Evolutionary conservation across 192 early-diverging fungal genomes (phyloP), one percentile per base, ranked within the genome.

Genomic region (Coemansia sp.): DNA sequence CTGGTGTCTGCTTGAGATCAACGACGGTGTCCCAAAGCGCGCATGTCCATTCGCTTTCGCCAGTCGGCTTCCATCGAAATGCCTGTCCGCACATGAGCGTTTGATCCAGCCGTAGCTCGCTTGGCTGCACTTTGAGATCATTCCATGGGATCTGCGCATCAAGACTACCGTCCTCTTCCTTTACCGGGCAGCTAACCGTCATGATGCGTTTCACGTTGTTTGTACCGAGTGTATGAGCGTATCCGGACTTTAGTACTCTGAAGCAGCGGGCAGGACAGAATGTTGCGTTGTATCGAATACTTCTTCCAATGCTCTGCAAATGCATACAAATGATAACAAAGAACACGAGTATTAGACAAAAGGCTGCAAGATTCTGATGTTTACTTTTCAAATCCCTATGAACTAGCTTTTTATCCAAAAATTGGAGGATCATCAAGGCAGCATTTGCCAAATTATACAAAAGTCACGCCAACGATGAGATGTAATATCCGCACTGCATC

Each of bases 71-170:
- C 96, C 96, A 98, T 1, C 91, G 85, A 70, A 98, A 98, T 22
- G 88, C 82, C 68, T 98, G 96, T 2, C 94, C 96, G 74, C 91
- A 92, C 27, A 84, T 83, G 30, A 98, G 83, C 3, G 94, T 94
- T 2, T 85, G 87, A 13, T 91, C 81, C 6, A 96, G 82, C 17
- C 87, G 83, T 10, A 98, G 79, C 57, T 94, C 91, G 30, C 64
- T 66, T 7, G 88, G 86, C 0, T 72, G 45, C 2, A 87, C 64
- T 6, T 64, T 17, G 3, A 89, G 67, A 64, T 86, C 79, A 11
- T 42, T 52, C 87, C 86, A 87, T n/a, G 52, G 30, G 33, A 33
- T 17, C n/a, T 30, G 28, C 2, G 31, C 31, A 10, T 53, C 50
- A 4, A 33, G 27, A 47, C 19, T 11, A 13, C 23, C 20, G 2